These are phyloP conservation scores for Cenococcum geophilum DNA, from an alignment of 495 filamentous ascomycete genomes.

Conservation along the genomic window DNA sequence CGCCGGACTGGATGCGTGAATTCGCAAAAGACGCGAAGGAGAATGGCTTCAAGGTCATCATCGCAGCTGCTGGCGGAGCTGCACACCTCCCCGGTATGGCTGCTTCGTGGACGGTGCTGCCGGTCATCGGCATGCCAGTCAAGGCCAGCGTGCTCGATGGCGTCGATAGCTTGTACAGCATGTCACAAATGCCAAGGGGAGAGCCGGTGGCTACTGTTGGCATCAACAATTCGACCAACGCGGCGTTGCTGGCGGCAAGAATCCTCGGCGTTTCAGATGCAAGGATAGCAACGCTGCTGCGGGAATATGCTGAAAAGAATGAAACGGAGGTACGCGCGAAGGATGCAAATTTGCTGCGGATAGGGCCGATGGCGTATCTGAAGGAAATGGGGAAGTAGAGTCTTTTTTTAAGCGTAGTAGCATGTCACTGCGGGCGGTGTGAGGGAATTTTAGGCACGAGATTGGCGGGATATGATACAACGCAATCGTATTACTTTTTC, in stretches of 20 bases:
- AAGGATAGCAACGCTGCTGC: constrained; percentile 53
- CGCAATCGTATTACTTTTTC: too few species aligned
- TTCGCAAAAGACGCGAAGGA: constrained; percentile 64
- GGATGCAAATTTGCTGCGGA: constrained; percentile 56
- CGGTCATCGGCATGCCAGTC: constrained; percentile 89
- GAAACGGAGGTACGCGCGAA: constrained; percentile 61
- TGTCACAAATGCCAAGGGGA: constrained; percentile 79
- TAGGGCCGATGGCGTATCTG: constrained; percentile 67
- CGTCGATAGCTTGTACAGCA: constrained; percentile 80
- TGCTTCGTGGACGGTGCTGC: constrained; percentile 76
- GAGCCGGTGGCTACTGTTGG: constrained; percentile 78
- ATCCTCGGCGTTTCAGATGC: constrained; percentile 69
- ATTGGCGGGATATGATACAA: too few species aligned
- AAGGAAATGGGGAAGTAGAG: constrained; percentile 46
- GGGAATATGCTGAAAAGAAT: constrained; percentile 57
- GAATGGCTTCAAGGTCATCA: constrained; percentile 78
- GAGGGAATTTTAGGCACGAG: too few species aligned
- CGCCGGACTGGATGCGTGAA: constrained; percentile 71
- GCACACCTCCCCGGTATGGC: constrained; percentile 92
- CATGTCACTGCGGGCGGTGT: too few species aligned
- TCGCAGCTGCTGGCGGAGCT: constrained; percentile 89
- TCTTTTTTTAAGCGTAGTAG: too few species aligned
- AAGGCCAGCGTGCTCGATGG: constrained; percentile 83
- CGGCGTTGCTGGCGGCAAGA: constrained; percentile 77
- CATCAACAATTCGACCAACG: constrained; percentile 91